These are phyloP conservation scores for Euphrasia arctica DNA, from an alignment of 305 asterid species.

Conservation along the genomic window DNA sequence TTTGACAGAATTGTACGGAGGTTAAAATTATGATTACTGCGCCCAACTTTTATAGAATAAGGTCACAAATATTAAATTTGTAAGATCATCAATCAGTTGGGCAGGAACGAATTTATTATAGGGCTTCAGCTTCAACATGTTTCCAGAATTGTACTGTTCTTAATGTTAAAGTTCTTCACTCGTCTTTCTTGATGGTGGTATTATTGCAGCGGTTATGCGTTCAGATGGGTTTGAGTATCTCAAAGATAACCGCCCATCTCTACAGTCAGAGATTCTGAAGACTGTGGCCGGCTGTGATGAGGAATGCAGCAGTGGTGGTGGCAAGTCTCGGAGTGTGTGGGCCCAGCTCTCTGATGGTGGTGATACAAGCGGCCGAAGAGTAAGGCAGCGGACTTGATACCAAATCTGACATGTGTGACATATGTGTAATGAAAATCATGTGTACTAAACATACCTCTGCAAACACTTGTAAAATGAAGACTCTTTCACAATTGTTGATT, in stretches of 20 bases:
- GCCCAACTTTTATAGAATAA: too few relatives aligned
- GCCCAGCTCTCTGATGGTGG: conserved; percentile 98
- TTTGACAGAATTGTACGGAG: too few relatives aligned
- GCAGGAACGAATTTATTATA: too few relatives aligned
- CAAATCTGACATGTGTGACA: conserved; percentile 25
- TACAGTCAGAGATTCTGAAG: conserved; percentile 91
- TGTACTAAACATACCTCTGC: conserved; percentile 11
- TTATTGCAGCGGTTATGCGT: conserved; percentile 86
- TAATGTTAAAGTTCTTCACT: not conserved
- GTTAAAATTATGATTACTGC: too few relatives aligned
- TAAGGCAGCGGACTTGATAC: conserved; percentile 79
- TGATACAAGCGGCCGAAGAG: conserved; percentile 84
- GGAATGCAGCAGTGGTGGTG: conserved; percentile 83
- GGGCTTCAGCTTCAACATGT: not conserved
- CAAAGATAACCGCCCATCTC: conserved; percentile 72
- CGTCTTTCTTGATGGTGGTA: conserved; percentile 10
- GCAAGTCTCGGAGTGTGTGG: conserved; percentile 89
- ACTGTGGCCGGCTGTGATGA: conserved; percentile 97
- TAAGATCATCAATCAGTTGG: too few relatives aligned
- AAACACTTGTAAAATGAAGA: conserved; percentile 21
- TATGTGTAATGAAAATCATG: conserved; percentile 20
- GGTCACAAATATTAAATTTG: too few relatives aligned
- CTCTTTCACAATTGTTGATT: conserved; percentile 16
- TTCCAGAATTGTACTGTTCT: not conserved
- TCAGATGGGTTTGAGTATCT: conserved; percentile 88